Evolutionary conservation across 495 filamentous ascomycete genomes (phyloP), one percentile per base, ranked within the genome.

Genomic region (Neurospora sp.): DNA sequence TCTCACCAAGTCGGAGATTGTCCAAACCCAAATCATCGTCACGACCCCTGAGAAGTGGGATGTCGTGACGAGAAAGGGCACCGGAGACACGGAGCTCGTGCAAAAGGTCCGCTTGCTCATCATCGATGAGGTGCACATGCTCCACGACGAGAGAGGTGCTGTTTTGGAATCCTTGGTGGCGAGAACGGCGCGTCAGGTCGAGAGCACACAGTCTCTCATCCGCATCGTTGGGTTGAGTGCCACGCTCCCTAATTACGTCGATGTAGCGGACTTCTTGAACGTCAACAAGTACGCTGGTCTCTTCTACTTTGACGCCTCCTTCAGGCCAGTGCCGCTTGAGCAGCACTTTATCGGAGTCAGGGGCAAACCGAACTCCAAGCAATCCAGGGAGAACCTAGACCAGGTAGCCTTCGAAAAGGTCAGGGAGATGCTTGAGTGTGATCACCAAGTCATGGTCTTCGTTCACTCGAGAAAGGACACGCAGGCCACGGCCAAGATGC

Each of bases 41-140:
- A 99, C 96, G 0, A 99, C 96, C 11, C 96, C 96, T 70, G 96
- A 99, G 81, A 99, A 99, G 85, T 99, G 96, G 96, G 96, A 99
- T 83, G 95, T 98, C 14, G 92, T 98, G 40, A 99, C 96, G 11
- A 87, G 96, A 59, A 99, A 98, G 81, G 95, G 96, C 69, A 97
- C 93, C 1, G 96, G 96, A 4, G 96, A 99, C 79, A 98, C 96
- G 7, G 96, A 98, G 79, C 87, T 99, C 12, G 96, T 98, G 4
- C 96, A 98, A 77, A 99, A 99, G 77, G 96, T 99, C 12, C 89
- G 96, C 20, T 84, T 99, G 39, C 87, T 99, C 70, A 98, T 99
- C 75, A 97, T 99, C 78, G 96, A 99, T 81, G 96, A 99, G 83
- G 96, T 99, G 3, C 96, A 99, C 77, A 99, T 99, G 96, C 90